Evolutionary conservation across 352 stramenopile species (phyloP).

Genomic region (Phytophthora ohioensis): DNA sequence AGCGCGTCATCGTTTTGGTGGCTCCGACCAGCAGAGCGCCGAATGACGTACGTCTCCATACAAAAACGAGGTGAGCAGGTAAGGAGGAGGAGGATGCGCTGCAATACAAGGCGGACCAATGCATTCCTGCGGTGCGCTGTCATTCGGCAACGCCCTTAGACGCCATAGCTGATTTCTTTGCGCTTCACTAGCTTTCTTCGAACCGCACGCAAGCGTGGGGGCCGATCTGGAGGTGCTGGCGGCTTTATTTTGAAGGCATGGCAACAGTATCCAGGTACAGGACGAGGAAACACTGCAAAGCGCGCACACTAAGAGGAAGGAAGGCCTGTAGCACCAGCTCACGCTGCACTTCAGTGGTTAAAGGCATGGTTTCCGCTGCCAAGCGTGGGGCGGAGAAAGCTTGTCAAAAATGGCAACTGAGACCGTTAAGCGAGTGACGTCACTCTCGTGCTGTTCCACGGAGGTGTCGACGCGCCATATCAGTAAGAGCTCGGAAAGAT

Average conservation of each 20-base stretch:
- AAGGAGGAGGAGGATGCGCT: slow-evolving; percentile 6
- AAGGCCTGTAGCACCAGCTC: neutral
- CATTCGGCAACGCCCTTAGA: slow-evolving; percentile 1
- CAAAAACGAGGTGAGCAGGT: slow-evolving; percentile 8
- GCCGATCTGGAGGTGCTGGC: slow-evolving; percentile 6
- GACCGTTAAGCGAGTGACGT: slow-evolving; percentile 23
- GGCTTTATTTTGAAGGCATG: neutral
- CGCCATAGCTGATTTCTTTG: slow-evolving; percentile 31
- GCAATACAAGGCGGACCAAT: slow-evolving; percentile 21
- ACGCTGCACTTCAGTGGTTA: neutral
- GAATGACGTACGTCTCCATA: slow-evolving; percentile 25
- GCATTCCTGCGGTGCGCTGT: slow-evolving; percentile 22
- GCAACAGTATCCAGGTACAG: neutral
- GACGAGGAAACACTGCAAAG: neutral
- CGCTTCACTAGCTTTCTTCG: slow-evolving; percentile 32
- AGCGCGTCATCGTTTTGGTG: slow-evolving; percentile 36
- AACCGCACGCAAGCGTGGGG: slow-evolving; percentile 16
- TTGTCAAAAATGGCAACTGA: slow-evolving; percentile 14
- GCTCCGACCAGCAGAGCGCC: neutral
- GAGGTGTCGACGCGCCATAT: slow-evolving; percentile 9
- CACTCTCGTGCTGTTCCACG: slow-evolving; percentile 9
- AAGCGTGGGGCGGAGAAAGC: slow-evolving; percentile 9
- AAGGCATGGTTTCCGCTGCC: neutral
- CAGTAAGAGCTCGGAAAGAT: neutral
- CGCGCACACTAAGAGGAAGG: neutral